Base-by-base conservation (phyloP, 2,329 filamentous ascomycete genomes). In the Diaporthe sp. region DNA sequence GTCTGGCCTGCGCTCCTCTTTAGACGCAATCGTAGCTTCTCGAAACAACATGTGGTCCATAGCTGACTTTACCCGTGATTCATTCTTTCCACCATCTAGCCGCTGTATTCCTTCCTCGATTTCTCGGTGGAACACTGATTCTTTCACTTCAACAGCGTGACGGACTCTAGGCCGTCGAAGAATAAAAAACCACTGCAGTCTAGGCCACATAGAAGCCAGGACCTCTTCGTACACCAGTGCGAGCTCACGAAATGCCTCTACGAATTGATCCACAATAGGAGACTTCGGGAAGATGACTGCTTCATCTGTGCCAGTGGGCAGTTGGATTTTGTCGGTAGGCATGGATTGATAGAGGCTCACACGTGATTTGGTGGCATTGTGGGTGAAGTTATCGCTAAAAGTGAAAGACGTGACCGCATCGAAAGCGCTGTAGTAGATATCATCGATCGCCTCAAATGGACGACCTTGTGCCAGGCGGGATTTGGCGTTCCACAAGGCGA, bases 21-120 rank as follows among this genome's bases (percentile, higher is more conserved):
- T 85, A 34, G 79, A 73, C 0, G 84, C 82, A 0, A 80, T 75
- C 1, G 68, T 46, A 37, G 80, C 79, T 77, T 85, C 84, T 15
- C 83, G 77, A 73, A 80, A 78, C 2, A 86, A 69, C 6, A 85
- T 79, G 53, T 84, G 80, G 44, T 85, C 83, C 68, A 82, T 77
- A 2, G 80, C 80, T 22, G 79, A 80, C 34, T 58, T 58, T 5
- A 58, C 55, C 31, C 55, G 55, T 58, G 73, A 76, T 5, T 75
- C 75, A 31, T 69, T 58, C 42, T 78, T 72, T 19, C 78, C 79
- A n/a, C 62, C 76, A 8, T 75, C 73, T 5, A 80, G 74, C 17
- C 79, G 76, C 17, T 42, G 53, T 5, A 79, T 58, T 3, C 78
- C 75, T 70, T 78, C 79, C 3, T 79, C 74, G 22, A 81, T 78